phyloP scores from a whole-genome alignment of 2,329 filamentous ascomycete genomes.

The Aspergillus fijiensis region DNA sequence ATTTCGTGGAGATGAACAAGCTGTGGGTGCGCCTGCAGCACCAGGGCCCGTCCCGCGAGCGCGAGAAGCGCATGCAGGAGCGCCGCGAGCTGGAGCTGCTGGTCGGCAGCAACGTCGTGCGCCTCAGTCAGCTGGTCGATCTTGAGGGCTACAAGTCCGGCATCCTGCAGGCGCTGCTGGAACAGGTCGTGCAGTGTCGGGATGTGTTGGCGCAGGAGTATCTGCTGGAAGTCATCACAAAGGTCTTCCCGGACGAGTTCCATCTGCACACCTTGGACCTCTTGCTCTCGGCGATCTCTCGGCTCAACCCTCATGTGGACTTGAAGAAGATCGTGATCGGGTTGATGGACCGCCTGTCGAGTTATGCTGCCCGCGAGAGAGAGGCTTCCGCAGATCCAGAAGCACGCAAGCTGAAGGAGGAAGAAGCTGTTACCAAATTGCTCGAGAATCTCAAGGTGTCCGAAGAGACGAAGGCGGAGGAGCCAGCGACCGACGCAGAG shows the following conservation, averaged over 20 bases:
- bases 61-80: conserved; percentile 90
- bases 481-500: conserved; percentile 37
- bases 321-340: conserved; percentile 98
- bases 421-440: conserved; percentile 75
- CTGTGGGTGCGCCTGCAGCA: conserved; percentile 97
- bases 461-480: conserved; percentile 55
- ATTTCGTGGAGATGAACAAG: conserved; percentile 99
- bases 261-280: conserved; percentile 96
- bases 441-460: conserved; percentile 72
- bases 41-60: conserved; percentile 91
- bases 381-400: conserved; percentile 68
- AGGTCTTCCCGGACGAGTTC: conserved; percentile 98
- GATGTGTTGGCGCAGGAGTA: conserved; percentile 98
- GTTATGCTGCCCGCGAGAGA: conserved; percentile 88
- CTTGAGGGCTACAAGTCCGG: conserved; percentile 88
- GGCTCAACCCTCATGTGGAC: conserved; percentile 93
- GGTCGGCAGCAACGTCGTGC: conserved; percentile 93
- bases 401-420: conserved; percentile 73
- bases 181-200: conserved; percentile 96
- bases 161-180: conserved; percentile 83
- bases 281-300: conserved; percentile 86
- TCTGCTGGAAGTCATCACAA: conserved; percentile 94
- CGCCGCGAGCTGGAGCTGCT: conserved; percentile 91
- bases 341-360: conserved; percentile 91
- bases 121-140: conserved; percentile 92